These are phyloP conservation scores for Eimeria necatrix DNA, from an alignment of 169 alveolate species.

Conservation along the genomic window DNA sequence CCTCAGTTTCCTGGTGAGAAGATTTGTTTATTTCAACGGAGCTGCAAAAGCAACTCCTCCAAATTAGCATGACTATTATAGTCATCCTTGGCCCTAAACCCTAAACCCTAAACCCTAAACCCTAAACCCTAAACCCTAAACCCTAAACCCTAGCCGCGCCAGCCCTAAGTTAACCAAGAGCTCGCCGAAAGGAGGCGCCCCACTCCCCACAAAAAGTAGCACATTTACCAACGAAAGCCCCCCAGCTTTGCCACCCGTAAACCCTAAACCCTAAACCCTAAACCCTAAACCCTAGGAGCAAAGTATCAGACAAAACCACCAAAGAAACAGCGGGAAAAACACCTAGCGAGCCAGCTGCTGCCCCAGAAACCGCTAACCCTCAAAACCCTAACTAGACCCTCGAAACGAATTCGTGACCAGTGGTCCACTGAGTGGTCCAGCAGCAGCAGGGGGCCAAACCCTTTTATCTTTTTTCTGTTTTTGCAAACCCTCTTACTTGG, in stretches of 20 bases:
- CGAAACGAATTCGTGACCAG: no score
- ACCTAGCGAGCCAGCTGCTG: no score
- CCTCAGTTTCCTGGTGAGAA: slow-evolving; percentile 42
- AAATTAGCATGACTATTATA: slow-evolving; percentile 52
- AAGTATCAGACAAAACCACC: no score
- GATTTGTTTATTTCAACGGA: slow-evolving; percentile 39
- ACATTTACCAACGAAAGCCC: no score
- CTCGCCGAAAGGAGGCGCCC: background rate
- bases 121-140: background rate
- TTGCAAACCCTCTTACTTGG: slow-evolving; percentile 85
- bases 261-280: background rate
- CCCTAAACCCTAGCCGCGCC: no score
- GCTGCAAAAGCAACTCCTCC: slow-evolving; percentile 28
- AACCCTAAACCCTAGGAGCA: background rate
- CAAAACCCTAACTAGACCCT: no score
- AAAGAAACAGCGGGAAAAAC: no score
- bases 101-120: slow-evolving; percentile 17
- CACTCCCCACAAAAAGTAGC: background rate
- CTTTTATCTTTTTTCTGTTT: no score
- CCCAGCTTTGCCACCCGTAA: no score
- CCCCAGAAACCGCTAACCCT: no score
- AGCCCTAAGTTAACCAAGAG: background rate
- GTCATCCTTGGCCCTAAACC: slow-evolving; percentile 39
- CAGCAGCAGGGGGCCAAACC: no score
- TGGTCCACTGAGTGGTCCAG: no score